These are phyloP conservation scores for Panicum virgatum DNA, from an alignment of 202 grass and related monocot genomes.

Conservation along the genomic window DNA sequence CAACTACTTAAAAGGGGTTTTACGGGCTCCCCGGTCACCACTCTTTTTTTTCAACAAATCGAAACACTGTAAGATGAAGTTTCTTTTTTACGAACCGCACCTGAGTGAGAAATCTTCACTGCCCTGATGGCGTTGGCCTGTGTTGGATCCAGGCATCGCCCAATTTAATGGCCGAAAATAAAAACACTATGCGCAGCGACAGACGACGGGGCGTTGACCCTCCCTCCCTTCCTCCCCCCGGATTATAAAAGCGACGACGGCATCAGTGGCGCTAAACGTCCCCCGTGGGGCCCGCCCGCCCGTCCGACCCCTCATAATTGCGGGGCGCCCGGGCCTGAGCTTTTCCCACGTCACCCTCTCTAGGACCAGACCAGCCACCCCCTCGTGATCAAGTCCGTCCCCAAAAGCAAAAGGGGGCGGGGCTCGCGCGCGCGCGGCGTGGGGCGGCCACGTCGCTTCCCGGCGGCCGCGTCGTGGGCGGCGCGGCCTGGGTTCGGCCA, in stretches of 20 bases:
- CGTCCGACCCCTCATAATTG: background rate
- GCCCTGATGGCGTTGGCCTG: background rate
- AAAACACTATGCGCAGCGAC: background rate
- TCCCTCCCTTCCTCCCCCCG: background rate
- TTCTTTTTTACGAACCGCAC: background rate
- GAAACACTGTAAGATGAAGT: too few species aligned
- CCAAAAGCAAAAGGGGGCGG: background rate
- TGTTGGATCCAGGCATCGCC: conserved; percentile 20
- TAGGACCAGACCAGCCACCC: background rate
- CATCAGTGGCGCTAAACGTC: conserved; percentile 25
- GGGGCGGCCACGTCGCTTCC: conserved; percentile 31
- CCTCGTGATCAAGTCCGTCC: conserved; percentile 1
- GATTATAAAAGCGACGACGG: background rate
- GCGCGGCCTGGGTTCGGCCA: conserved; percentile 48
- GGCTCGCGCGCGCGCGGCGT: background rate
- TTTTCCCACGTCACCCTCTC: conserved; percentile 9
- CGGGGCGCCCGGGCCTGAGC: background rate
- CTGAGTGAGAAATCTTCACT: background rate
- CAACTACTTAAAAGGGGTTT: too few species aligned
- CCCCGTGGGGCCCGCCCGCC: too few species aligned
- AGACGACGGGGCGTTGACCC: conserved; percentile 23
- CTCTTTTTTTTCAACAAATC: too few species aligned
- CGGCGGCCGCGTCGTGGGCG: background rate
- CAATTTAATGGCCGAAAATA: conserved; percentile 29
- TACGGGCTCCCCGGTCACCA: too few species aligned